Evolutionary conservation across 176 grass and related monocot species (phyloP).

Genomic region (Aegilops longissima): DNA sequence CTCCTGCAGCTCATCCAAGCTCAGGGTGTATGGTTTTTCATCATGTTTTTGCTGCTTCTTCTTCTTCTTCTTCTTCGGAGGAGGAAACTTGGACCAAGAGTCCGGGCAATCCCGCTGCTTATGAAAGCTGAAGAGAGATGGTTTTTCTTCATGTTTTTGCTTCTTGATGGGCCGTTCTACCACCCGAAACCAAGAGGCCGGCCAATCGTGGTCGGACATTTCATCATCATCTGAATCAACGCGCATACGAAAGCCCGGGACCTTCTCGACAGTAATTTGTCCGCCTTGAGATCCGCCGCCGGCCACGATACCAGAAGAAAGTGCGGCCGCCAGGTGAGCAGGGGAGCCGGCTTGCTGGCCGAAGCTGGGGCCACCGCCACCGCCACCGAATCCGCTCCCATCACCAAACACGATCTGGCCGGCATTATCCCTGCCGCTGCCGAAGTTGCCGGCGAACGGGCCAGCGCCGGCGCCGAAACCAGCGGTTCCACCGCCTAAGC

Average conservation of each 20-base stretch:
- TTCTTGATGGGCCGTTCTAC: background rate
- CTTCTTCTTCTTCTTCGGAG: too few species aligned
- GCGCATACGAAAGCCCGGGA: background rate
- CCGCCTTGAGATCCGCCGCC: background rate
- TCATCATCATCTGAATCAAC: conserved; percentile 27
- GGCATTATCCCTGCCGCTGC: background rate
- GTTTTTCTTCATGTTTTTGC: too few species aligned
- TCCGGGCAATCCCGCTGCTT: background rate
- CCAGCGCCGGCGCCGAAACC: background rate
- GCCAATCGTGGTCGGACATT: background rate
- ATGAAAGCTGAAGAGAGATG: too few species aligned
- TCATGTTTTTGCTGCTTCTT: background rate
- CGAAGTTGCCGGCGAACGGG: background rate
- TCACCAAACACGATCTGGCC: background rate
- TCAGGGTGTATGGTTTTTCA: background rate
- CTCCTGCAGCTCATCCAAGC: background rate
- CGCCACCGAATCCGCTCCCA: background rate
- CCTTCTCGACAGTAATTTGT: background rate
- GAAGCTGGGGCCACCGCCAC: background rate
- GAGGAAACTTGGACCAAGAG: background rate
- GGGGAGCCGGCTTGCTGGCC: background rate
- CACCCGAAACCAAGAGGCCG: background rate
- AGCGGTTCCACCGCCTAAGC: background rate
- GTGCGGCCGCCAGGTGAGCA: background rate
- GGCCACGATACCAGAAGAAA: background rate